A percentile compares a stretch with the other conserved stretches of the same genome.
phyloP scores from a whole-genome alignment of 371 early-diverging fungal species.

The Blyttiomyces sp. region DNA sequence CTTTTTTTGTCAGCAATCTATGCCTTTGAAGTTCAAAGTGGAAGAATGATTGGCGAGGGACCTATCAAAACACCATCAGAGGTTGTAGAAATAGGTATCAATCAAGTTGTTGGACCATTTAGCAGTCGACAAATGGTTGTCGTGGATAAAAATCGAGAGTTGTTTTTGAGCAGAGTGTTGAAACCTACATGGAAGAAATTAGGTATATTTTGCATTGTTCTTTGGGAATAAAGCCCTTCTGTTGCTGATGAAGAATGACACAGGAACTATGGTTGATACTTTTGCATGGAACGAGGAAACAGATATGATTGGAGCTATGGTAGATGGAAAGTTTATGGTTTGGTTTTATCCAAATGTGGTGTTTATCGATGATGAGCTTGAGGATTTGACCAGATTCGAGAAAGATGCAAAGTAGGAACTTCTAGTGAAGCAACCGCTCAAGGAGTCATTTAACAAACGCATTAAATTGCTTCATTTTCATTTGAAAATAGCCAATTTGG shows the following conservation, averaged over 20 bases:
- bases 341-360: conserved; percentile 54
- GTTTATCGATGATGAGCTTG: conserved; percentile 54
- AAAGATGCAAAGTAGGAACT: conserved; percentile 37
- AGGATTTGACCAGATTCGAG: conserved; percentile 38
- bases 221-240: neutral
- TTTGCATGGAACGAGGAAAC: conserved; percentile 50
- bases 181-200: conserved; percentile 38
- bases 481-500: conserved; percentile 32
- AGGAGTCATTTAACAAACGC: neutral
- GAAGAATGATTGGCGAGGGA: conserved; percentile 34
- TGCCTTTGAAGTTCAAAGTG: conserved; percentile 42
- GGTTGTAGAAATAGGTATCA: conserved; percentile 38
- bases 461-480: neutral
- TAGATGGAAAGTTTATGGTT: conserved; percentile 46
- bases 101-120: conserved; percentile 31
- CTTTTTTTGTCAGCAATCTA: conserved; percentile 32
- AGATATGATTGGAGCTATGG: conserved; percentile 42
- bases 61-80: conserved; percentile 41
- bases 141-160: conserved; percentile 51
- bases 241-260: neutral
- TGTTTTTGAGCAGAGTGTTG: conserved; percentile 39
- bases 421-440: neutral
- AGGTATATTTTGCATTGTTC: conserved; percentile 13
- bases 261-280: conserved; percentile 52
- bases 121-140: conserved; percentile 42